Evolutionary conservation across 225 moss, liverwort and hornwort species (phyloP), one percentile per base, ranked within the genome.

Genomic region (Pleurozium schreberi): DNA sequence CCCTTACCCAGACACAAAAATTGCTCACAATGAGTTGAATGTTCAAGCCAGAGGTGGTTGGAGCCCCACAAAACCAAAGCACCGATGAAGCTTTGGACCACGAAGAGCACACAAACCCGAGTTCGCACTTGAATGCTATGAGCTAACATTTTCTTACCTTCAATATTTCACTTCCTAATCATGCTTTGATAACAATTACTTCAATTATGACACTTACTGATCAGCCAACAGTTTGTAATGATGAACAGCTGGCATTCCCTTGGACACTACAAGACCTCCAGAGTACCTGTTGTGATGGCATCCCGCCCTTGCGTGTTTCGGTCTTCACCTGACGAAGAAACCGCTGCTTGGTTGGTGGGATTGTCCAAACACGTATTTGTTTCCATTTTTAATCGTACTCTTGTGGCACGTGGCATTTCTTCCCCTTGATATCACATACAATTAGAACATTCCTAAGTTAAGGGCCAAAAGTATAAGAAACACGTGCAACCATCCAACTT

Each of bases 381-480:
- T 94, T 96, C 96, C 93, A 96, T 71, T 89, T 96, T 96, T 81
- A 96, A 93, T 89, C 98, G 92, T 78, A 98, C 96, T 87, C 97
- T 96, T 70, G 97, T 96, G 40, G 96, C 94, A 87, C 95, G 95
- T 23, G 96, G 94, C 78, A 92, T 78, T 57, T 87, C 85, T 87
- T 93, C 94, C 79, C 92, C 95, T 93, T 94, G 90, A 88, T 86
- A 93, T 92, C 93, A 88, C 86, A 91, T 61, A 85, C 64, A 92
- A 88, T 84, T 40, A 80, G 57, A 60, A 75, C 36, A 88, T 77
- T n/a, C 86, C 43, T 67, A 82, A 89, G 67, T 89, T 82, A 82
- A 85, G 64, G 87, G 78, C 82, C 90, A 81, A 73, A 88, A 81
- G 52, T 47, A 89, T 70, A 89, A 58, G 70, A 88, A 80, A 86